These are phyloP conservation scores for Paraurostyla sp. DNA, from an alignment of 73 alveolate species.

Conservation along the genomic window DNA sequence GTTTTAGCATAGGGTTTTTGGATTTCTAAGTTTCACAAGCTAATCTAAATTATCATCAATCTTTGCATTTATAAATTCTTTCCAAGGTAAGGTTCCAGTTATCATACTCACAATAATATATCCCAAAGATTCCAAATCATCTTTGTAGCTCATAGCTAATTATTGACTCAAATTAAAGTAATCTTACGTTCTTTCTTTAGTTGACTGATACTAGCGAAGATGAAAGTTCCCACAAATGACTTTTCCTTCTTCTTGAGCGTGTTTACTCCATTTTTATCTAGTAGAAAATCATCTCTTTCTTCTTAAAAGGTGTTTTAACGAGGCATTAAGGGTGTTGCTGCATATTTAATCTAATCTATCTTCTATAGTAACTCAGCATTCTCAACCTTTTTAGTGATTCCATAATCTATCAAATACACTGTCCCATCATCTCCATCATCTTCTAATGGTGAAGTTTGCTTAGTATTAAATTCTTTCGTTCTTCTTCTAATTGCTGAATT, in stretches of 20 bases:
- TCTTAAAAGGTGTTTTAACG: conserved; percentile 27
- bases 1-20: neutral
- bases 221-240: conserved; percentile 34
- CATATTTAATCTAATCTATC: neutral
- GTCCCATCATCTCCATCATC: conserved; percentile 48
- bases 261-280: neutral
- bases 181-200: conserved; percentile 43
- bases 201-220: conserved; percentile 22
- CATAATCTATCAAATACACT: conserved; percentile 31
- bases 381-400: conserved; percentile 27
- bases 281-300: neutral
- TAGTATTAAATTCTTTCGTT: neutral
- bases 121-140: conserved; percentile 54
- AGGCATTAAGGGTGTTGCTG: neutral
- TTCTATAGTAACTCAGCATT: neutral
- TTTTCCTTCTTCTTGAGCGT: neutral
- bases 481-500: neutral
- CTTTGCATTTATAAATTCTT: neutral
- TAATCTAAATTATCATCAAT: neutral
- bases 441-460: neutral
- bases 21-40: neutral
- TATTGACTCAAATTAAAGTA: neutral
- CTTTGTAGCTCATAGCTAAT: conserved; percentile 32
- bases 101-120: conserved; percentile 38
- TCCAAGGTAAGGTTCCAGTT: conserved; percentile 52